Evolutionary conservation across 805 yeast species (phyloP).

Genomic region (Dipodascus geniculatus): DNA sequence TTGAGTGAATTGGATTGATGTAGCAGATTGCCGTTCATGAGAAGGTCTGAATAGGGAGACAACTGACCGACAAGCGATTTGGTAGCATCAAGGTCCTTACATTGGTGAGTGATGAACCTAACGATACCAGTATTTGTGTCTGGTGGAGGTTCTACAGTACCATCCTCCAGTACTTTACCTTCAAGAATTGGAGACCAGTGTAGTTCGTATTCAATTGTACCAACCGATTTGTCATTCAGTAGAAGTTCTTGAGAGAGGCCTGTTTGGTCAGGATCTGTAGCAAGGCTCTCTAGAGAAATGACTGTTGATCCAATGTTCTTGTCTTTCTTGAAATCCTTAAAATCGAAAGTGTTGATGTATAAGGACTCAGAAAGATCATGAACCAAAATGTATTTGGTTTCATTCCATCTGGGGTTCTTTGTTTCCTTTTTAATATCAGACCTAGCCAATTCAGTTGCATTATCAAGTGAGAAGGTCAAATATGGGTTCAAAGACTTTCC

Average conservation of each 20-base stretch:
- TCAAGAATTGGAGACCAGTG: slow-evolving; percentile 64
- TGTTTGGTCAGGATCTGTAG: slow-evolving; percentile 34
- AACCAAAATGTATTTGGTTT: slow-evolving; percentile 59
- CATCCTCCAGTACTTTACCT: slow-evolving; percentile 49
- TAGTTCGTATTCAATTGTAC: slow-evolving; percentile 57
- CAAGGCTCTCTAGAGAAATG: slow-evolving; percentile 56
- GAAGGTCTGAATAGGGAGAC: slow-evolving; percentile 60
- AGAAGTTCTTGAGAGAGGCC: slow-evolving; percentile 46
- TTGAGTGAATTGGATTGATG: slow-evolving; percentile 47
- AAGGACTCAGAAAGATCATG: slow-evolving; percentile 75
- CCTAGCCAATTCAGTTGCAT: slow-evolving; percentile 43
- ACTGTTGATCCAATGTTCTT: slow-evolving; percentile 67
- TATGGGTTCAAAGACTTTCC: slow-evolving; percentile 89
- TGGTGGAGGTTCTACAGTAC: slow-evolving; percentile 75
- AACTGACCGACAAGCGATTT: slow-evolving; percentile 37
- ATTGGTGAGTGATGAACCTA: slow-evolving; percentile 51
- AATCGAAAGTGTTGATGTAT: slow-evolving; percentile 58
- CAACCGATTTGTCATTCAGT: slow-evolving; percentile 77
- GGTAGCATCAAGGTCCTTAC: slow-evolving; percentile 38
- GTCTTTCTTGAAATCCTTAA: slow-evolving; percentile 68
- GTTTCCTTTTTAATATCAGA: slow-evolving; percentile 63
- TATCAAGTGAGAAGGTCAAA: slow-evolving; percentile 54
- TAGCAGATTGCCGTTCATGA: slow-evolving; percentile 48
- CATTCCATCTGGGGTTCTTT: slow-evolving; percentile 70
- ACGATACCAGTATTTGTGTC: slow-evolving; percentile 91